These are phyloP conservation scores for Rachicladosporium sp. DNA, from an alignment of 2,329 filamentous ascomycete species.

Conservation along the genomic window DNA sequence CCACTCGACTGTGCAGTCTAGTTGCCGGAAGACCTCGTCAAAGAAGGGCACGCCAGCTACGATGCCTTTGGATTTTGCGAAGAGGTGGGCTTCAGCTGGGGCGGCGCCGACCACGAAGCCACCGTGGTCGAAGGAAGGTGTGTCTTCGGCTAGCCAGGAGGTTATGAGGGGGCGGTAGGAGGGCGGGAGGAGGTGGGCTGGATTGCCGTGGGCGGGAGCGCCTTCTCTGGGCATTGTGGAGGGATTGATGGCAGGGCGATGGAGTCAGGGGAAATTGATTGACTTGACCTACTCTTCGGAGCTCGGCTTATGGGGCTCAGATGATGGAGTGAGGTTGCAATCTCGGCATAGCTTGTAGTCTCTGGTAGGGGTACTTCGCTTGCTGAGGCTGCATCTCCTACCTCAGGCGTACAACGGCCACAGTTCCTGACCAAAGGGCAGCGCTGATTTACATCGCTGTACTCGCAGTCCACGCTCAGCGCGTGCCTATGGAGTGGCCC, in stretches of 20 bases:
- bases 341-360: no score
- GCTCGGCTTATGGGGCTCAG: no score
- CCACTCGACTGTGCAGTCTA: slow-evolving; percentile 86
- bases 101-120: slow-evolving; percentile 84
- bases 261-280: no score
- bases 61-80: slow-evolving; percentile 57
- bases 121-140: slow-evolving; percentile 90
- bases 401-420: no score
- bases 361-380: no score
- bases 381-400: no score
- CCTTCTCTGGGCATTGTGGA: slow-evolving; percentile 33
- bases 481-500: no score
- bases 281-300: no score
- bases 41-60: slow-evolving; percentile 91
- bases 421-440: no score
- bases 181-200: slow-evolving; percentile 68
- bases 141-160: slow-evolving; percentile 89
- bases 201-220: slow-evolving; percentile 45
- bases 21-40: slow-evolving; percentile 80
- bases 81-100: slow-evolving; percentile 35
- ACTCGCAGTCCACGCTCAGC: no score
- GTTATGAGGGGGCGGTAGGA: slow-evolving; percentile 73
- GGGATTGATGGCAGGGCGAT: background rate
- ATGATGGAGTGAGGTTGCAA: no score
- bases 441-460: no score